These are phyloP conservation scores for Moesziomyces antarcticus DNA, from an alignment of 1,284 basidiomycete genomes.

Conservation along the genomic window DNA sequence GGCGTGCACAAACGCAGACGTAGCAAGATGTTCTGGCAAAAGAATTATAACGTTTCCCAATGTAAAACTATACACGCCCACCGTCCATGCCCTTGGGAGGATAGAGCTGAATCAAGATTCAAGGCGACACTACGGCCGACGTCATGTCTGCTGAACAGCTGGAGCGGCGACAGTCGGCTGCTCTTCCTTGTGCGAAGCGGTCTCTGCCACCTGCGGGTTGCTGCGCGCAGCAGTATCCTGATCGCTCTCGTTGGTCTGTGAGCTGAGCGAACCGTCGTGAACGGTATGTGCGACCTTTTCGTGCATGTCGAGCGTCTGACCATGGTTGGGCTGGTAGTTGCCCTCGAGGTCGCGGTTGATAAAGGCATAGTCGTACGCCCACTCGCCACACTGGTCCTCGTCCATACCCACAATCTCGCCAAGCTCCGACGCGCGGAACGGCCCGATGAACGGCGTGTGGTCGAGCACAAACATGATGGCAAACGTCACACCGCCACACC, in stretches of 20 bases:
- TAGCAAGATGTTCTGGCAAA: no score
- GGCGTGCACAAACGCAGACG: no score
- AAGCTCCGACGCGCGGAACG: slow-evolving; percentile 78
- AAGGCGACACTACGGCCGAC: not conserved
- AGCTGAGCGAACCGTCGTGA: slow-evolving; percentile 20
- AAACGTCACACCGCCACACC: slow-evolving; percentile 72
- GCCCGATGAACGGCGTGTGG: slow-evolving; percentile 77
- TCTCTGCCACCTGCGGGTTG: not conserved
- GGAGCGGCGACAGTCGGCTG: no score
- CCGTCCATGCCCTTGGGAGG: no score
- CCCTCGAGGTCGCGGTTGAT: slow-evolving; percentile 62
- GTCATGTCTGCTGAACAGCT: not conserved
- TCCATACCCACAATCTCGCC: slow-evolving; percentile 89
- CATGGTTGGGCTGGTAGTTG: slow-evolving; percentile 54
- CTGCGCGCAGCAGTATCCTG: slow-evolving; percentile 9
- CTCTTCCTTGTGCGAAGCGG: not conserved
- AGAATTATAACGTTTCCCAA: no score
- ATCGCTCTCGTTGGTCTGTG: slow-evolving; percentile 10
- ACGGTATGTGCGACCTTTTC: slow-evolving; percentile 42
- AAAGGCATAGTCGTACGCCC: slow-evolving; percentile 61
- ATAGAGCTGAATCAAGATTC: not conserved
- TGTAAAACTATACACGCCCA: no score
- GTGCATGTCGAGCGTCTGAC: slow-evolving; percentile 50
- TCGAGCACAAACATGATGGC: slow-evolving; percentile 76
- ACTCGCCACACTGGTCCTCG: slow-evolving; percentile 74